Evolutionary conservation across 306 rosid species (phyloP).

Genomic region (Quercus cerris): DNA sequence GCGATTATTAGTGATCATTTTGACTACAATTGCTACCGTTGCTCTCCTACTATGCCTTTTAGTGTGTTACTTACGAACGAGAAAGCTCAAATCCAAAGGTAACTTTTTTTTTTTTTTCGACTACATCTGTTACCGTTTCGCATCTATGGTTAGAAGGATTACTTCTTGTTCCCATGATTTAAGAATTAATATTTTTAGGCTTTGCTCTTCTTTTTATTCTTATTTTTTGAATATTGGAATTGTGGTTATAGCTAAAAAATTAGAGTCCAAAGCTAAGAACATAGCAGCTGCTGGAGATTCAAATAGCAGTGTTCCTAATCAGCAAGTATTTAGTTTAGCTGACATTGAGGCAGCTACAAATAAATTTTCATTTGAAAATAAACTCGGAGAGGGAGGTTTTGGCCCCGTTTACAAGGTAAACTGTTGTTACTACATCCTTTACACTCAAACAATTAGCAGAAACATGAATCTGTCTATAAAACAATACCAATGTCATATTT

Average conservation of each 20-base stretch:
- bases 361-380: slow-evolving; percentile 36
- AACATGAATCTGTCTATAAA: neutral
- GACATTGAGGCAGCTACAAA: slow-evolving; percentile 36
- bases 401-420: slow-evolving; percentile 49
- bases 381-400: slow-evolving; percentile 55
- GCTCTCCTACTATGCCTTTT: neutral
- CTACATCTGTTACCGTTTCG: too few relatives aligned
- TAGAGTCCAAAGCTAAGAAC: neutral
- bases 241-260: neutral
- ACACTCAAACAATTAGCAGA: neutral
- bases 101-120: neutral
- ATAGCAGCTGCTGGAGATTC: neutral
- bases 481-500: neutral
- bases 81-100: slow-evolving; percentile 11
- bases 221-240: too few relatives aligned
- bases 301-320: slow-evolving; percentile 17
- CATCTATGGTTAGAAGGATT: neutral
- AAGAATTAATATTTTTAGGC: neutral
- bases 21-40: neutral
- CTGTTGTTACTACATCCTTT: neutral
- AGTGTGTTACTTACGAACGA: neutral
- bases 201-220: neutral
- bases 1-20: neutral
- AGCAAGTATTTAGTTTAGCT: slow-evolving; percentile 30
- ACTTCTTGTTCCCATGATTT: too few relatives aligned